Base-by-base conservation (phyloP, 805 yeast genomes). In the Jamesozyma piceae region DNA sequence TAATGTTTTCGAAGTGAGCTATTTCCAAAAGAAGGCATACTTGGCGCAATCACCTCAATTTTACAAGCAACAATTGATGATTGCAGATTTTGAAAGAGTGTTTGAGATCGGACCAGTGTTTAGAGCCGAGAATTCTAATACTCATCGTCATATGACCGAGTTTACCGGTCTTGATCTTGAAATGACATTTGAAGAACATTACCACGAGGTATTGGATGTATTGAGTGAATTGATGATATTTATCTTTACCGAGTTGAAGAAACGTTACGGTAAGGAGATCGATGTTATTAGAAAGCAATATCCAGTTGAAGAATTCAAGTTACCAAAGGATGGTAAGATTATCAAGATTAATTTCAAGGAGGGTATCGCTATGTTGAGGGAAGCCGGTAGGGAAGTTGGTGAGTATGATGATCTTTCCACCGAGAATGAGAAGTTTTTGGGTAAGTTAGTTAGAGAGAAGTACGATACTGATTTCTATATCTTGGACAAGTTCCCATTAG, bases 141-240 rank as follows among this genome's bases (percentile, higher is more conserved):
- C 98, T 18, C 97, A 92, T 67, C 89, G 99, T 71, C 99, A 92
- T 68, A 82, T 92, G 95, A 92, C 99, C 44, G 99, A 92, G 69
- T 92, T 92, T 65, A 84, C 83, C 48, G 99, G 99, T 45, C 79
- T 94, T 57, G 99, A 92, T 73, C 69, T 92, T 69, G 99, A 92
- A 69, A 88, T 92, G 95, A 85, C 96, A 10, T 84, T 92, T 61
- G 97, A 92, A 71, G 96, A 89, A 70, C 97, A 92, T 69, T 92
- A 92, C 66, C 94, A 92, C 61, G 99, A 92, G 71, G 94, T 81
- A 36, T 54, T 78, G 41, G 80, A 78, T 50, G 57, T 72, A 9
- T 64, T 78, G 52, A 68, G 71, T 43, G 89, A 82, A 46, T 72
- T 92, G 67, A 90, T 92, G 58, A 79, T 87, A 52, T 89, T 82